Percentiles rank a stretch among this genome's conserved stretches.
Evolutionary conservation across 768 basidiomycete species (phyloP).

Genomic region (Leucogyrophana mollusca): DNA sequence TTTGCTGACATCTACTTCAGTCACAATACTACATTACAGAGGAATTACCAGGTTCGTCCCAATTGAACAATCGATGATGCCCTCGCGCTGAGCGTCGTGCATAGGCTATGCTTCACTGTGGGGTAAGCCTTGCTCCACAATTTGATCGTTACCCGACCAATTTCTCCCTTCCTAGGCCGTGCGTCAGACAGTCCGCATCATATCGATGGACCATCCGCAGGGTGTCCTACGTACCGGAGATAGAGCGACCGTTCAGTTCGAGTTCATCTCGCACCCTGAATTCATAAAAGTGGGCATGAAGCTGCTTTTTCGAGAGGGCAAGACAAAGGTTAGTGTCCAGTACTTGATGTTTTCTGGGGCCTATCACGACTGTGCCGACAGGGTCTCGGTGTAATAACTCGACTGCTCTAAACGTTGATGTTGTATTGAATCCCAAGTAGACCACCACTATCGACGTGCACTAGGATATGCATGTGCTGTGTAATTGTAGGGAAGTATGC

Average conservation of each 20-base stretch:
- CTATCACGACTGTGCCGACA: constrained; percentile 25
- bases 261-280: constrained; percentile 91
- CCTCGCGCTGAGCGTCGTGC: constrained; percentile 1
- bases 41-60: constrained; percentile 78
- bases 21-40: constrained; percentile 91
- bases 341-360: background rate
- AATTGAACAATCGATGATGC: background rate
- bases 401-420: constrained; percentile 43
- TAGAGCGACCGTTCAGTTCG: constrained; percentile 89
- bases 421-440: too few species aligned
- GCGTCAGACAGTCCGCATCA: constrained; percentile 87
- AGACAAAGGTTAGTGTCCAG: constrained; percentile 71
- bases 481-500: too few species aligned
- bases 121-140: constrained; percentile 45
- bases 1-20: constrained; percentile 33
- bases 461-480: too few species aligned
- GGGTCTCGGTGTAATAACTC: constrained; percentile 79
- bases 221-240: constrained; percentile 92
- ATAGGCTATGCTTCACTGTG: constrained; percentile 91
- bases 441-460: too few species aligned
- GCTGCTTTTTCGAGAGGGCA: constrained; percentile 90
- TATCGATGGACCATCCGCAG: constrained; percentile 89
- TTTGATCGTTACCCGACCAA: constrained; percentile 1
- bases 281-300: constrained; percentile 94
- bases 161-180: constrained; percentile 55